Evolutionary conservation across 2,329 filamentous ascomycete species (phyloP).

Genomic region (Chaetomium sp.): DNA sequence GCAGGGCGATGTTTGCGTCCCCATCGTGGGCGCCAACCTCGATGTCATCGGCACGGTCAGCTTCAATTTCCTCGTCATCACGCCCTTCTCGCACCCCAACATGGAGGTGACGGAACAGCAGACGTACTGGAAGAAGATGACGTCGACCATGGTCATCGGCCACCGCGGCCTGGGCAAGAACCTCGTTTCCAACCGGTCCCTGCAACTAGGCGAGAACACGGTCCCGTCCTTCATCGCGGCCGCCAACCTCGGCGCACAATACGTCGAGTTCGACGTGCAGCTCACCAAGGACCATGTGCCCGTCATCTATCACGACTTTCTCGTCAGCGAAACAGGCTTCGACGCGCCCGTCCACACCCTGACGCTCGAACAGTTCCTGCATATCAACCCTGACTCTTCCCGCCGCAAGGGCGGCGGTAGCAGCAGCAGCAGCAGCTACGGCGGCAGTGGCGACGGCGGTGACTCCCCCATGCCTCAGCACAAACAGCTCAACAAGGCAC

Average conservation of each 20-base stretch:
- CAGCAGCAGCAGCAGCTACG: constrained; percentile 42
- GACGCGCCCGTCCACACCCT: constrained; percentile 95
- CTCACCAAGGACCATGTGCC: constrained; percentile 98
- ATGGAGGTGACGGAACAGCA: constrained; percentile 89
- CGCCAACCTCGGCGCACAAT: constrained; percentile 82
- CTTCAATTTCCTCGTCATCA: constrained; percentile 96
- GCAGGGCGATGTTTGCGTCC: constrained; percentile 89
- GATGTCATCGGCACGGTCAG: constrained; percentile 94
- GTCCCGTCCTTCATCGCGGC: constrained; percentile 94
- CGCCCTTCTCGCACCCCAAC: constrained; percentile 89
- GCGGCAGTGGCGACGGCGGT: constrained; percentile 41
- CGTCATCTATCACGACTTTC: constrained; percentile 97
- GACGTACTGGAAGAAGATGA: constrained; percentile 94
- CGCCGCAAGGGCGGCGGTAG: constrained; percentile 37
- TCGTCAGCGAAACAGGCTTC: constrained; percentile 96
- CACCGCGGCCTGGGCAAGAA: constrained; percentile 88
- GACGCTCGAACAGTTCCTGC: constrained; percentile 92
- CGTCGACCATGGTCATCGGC: constrained; percentile 79
- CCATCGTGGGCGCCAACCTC: constrained; percentile 80
- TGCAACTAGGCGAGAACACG: constrained; percentile 96
- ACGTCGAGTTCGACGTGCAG: constrained; percentile 84
- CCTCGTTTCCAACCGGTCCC: constrained; percentile 74
- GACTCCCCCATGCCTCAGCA: constrained; percentile 34
- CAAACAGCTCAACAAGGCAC: constrained; percentile 37
- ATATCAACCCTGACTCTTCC: constrained; percentile 68